phyloP scores from a whole-genome alignment of 2,329 filamentous ascomycete genomes.

The Dissoconium aciculare region DNA sequence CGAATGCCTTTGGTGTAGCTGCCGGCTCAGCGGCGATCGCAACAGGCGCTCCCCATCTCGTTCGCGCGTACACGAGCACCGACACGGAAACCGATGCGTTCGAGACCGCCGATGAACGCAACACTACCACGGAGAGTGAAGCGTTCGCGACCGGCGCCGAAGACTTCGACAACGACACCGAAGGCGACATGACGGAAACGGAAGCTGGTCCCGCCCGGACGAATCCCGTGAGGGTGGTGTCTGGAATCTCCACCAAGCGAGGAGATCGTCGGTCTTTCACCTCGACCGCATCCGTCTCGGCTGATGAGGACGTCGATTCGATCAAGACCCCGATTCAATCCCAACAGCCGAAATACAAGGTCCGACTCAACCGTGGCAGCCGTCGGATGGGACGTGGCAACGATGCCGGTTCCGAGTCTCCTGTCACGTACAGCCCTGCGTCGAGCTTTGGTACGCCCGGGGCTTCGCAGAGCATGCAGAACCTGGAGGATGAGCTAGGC shows the following conservation, averaged over 20 bases:
- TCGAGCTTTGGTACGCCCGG: constrained; percentile 28
- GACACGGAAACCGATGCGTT: constrained; percentile 47
- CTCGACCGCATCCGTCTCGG: constrained; percentile 80
- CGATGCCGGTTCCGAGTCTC: constrained; percentile 22
- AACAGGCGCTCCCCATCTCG: constrained; percentile 51
- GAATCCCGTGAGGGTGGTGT: too few species aligned
- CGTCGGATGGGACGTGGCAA: constrained; percentile 36
- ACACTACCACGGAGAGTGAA: constrained; percentile 58
- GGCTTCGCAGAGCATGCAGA: constrained; percentile 45
- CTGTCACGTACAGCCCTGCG: constrained; percentile 14
- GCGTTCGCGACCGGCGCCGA: constrained; percentile 92
- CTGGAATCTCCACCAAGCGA: constrained; percentile 31
- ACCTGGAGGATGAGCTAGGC: constrained; percentile 78
- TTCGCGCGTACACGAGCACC: constrained; percentile 36
- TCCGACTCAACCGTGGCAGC: constrained; percentile 50
- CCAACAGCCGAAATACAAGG: constrained; percentile 53
- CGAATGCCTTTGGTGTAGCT: constrained; percentile 14
- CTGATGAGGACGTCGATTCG: constrained; percentile 49
- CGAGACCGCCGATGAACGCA: constrained; percentile 63
- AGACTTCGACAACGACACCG: constrained; percentile 49
- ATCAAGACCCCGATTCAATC: constrained; percentile 49
- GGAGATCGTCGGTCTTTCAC: constrained; percentile 55
- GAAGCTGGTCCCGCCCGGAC: constrained; percentile 37
- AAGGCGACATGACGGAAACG: constrained; percentile 70
- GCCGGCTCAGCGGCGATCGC: constrained; percentile 23